Conservation (phyloP, 352 stramenopile genomes). For the Phytophthora pluvialis region DNA sequence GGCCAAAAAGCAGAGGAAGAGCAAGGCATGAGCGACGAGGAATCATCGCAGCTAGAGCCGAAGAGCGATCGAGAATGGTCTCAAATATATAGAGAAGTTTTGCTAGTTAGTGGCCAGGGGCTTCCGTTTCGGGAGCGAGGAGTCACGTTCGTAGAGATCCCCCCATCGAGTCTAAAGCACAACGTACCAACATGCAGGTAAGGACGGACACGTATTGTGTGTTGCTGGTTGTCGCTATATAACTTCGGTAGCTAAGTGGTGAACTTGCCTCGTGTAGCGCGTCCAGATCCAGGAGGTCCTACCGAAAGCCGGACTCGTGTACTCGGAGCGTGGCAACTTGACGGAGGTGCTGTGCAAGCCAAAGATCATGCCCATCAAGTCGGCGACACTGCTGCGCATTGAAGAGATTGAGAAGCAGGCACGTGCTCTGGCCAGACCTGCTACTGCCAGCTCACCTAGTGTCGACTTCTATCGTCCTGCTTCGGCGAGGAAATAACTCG, state of each 20-base stretch:
- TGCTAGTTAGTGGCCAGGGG: constrained; percentile 7
- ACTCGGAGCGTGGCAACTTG: constrained; percentile 87
- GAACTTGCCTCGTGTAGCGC: constrained; percentile 39
- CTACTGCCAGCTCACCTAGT: constrained; percentile 20
- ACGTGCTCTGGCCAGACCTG: constrained; percentile 40
- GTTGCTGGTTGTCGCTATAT: background rate
- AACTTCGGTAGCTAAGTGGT: background rate
- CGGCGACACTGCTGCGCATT: constrained; percentile 80
- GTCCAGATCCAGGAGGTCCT: constrained; percentile 86
- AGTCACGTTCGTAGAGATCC: constrained; percentile 17
- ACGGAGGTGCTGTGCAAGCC: constrained; percentile 90
- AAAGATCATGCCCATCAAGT: constrained; percentile 92
- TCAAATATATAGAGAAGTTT: constrained; percentile 26
- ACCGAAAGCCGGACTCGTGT: constrained; percentile 88
- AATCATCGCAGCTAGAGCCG: background rate
- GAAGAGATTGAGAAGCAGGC: constrained; percentile 87
- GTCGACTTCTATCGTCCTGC: constrained; percentile 27
- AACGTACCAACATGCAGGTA: constrained; percentile 32
- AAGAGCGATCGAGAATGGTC: background rate
- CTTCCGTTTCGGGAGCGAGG: constrained; percentile 15
- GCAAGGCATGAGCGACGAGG: constrained; percentile 32
- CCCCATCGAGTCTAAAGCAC: background rate
- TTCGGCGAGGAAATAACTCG: constrained; percentile 20
- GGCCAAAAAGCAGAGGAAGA: constrained; percentile 67
- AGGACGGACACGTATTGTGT: background rate